Evolutionary conservation across 2,329 filamentous ascomycete genomes (phyloP).

Genomic region (Pyricularia pennisetigena): DNA sequence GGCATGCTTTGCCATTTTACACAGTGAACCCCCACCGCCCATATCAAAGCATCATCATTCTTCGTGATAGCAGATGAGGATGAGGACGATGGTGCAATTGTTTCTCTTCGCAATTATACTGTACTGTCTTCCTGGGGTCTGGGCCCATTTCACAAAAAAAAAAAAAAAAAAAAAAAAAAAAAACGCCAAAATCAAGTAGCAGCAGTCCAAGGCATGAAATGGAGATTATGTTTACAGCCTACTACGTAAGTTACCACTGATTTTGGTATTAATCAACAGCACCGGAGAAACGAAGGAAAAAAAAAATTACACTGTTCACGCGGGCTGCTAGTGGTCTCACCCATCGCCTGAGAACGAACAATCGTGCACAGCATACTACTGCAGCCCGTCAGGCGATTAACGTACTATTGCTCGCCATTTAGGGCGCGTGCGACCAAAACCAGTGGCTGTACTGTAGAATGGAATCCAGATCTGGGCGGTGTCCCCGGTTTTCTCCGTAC

Average conservation of each 20-base stretch:
- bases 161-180: too few species aligned
- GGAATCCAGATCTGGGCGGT: background rate
- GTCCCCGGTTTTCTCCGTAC: background rate
- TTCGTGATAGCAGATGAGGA: background rate
- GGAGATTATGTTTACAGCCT: background rate
- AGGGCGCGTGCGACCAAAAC: background rate
- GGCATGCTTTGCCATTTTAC: background rate
- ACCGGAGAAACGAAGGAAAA: background rate
- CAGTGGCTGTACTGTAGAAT: background rate
- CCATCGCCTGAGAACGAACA: background rate
- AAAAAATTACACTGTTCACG: background rate
- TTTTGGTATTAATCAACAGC: background rate
- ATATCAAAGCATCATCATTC: background rate
- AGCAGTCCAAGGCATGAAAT: background rate
- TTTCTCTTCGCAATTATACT: too few species aligned
- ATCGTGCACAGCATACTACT: background rate
- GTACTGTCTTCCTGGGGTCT: background rate
- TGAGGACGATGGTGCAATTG: too few species aligned
- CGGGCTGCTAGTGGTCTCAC: background rate
- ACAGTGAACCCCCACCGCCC: background rate
- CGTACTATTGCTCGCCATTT: background rate
- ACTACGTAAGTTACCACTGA: background rate
- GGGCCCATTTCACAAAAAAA: background rate
- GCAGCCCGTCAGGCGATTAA: background rate
- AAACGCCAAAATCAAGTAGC: background rate